Conservation (phyloP, 768 basidiomycete genomes). For the Baorangia bicolor region DNA sequence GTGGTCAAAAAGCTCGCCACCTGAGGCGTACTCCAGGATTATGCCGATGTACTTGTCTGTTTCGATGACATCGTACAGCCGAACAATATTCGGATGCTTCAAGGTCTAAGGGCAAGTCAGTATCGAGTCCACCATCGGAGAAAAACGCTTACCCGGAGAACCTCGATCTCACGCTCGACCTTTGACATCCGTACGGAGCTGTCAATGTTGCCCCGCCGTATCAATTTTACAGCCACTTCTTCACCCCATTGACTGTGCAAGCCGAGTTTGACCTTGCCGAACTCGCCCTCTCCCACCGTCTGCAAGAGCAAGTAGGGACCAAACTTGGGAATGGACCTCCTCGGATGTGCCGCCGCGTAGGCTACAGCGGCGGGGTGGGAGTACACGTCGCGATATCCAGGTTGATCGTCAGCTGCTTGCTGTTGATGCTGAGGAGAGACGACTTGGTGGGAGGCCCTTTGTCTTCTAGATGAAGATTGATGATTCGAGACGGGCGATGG, state of each 20-base stretch:
- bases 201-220: conserved; percentile 90
- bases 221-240: conserved; percentile 98
- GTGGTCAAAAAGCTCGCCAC: conserved; percentile 98
- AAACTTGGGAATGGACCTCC: conserved; percentile 88
- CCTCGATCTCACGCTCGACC: conserved; percentile 97
- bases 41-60: conserved; percentile 99
- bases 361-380: conserved; percentile 82
- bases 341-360: conserved; percentile 79
- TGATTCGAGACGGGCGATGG: conserved; percentile 45
- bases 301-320: conserved; percentile 95
- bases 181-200: conserved; percentile 85
- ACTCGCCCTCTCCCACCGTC: conserved; percentile 97
- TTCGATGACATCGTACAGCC: conserved; percentile 97
- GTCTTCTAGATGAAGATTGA: conserved; percentile 48
- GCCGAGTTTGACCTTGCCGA: conserved; percentile 98
- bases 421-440: conserved; percentile 49
- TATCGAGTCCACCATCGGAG: not conserved
- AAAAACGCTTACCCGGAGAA: conserved; percentile 69
- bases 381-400: conserved; percentile 70
- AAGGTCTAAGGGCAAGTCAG: conserved; percentile 58
- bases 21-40: conserved; percentile 96
- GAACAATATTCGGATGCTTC: conserved; percentile 97
- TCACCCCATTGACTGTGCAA: conserved; percentile 92
- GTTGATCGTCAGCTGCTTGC: conserved; percentile 41
- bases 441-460: conserved; percentile 74